These are phyloP conservation scores for Fonsecaea nubica DNA, from an alignment of 2,329 filamentous ascomycete genomes.

Conservation along the genomic window DNA sequence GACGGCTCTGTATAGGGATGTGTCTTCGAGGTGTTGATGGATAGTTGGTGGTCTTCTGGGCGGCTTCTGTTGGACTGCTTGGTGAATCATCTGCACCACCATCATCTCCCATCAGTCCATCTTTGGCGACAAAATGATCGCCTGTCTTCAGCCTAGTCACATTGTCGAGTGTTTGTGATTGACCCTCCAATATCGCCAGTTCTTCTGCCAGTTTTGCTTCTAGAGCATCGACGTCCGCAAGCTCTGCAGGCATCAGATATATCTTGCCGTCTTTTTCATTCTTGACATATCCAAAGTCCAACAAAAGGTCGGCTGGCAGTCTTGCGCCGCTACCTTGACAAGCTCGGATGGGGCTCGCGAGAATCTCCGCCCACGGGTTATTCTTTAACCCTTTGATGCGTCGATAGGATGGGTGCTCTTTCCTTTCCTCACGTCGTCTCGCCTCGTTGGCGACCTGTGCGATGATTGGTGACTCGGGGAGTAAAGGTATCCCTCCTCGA, in stretches of 20 bases:
- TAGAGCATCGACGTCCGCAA: constrained; percentile 35
- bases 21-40: constrained; percentile 3
- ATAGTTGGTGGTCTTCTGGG: neutral
- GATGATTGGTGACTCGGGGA: constrained; percentile 31
- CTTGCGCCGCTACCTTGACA: constrained; percentile 34
- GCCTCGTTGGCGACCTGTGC: constrained; percentile 11
- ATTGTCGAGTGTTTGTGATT: constrained; percentile 4
- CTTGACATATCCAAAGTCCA: constrained; percentile 29
- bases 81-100: neutral
- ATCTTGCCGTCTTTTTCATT: constrained; percentile 28
- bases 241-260: constrained; percentile 32
- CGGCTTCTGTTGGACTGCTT: constrained; percentile 5
- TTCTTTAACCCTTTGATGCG: constrained; percentile 30
- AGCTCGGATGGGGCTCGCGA: constrained; percentile 33
- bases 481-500: neutral
- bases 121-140: constrained; percentile 1
- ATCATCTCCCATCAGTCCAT: neutral
- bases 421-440: constrained; percentile 15
- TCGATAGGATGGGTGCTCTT: constrained; percentile 26
- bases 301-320: constrained; percentile 31
- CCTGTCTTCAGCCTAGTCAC: neutral
- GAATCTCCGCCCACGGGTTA: constrained; percentile 39
- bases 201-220: constrained; percentile 21
- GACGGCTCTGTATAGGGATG: constrained; percentile 18
- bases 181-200: constrained; percentile 17